phyloP scores from a whole-genome alignment of 2,329 filamentous ascomycete species.

The Fusarium torreyae region DNA sequence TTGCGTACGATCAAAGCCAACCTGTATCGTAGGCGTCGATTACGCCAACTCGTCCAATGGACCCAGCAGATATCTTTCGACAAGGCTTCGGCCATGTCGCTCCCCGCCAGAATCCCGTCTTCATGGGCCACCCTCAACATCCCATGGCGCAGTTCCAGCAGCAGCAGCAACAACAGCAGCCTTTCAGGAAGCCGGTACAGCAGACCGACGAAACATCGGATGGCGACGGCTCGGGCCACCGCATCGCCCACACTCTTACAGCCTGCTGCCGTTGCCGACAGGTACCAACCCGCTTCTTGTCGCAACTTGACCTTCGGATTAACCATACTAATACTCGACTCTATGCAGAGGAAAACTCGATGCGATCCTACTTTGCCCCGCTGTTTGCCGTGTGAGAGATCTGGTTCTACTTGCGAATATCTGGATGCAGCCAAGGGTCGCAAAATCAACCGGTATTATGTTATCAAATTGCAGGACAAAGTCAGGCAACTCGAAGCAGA shows the following conservation, averaged over 20 bases:
- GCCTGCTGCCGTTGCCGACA: constrained; percentile 86
- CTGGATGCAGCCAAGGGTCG: constrained; percentile 90
- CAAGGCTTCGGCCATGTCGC: constrained; percentile 67
- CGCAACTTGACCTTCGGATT: constrained; percentile 13
- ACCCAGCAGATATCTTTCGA: constrained; percentile 72
- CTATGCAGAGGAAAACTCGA: constrained; percentile 86
- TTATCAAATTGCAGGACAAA: constrained; percentile 90
- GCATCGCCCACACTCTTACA: constrained; percentile 84
- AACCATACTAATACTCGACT: constrained; percentile 34
- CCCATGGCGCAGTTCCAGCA: constrained; percentile 46
- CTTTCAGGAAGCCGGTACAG: constrained; percentile 51
- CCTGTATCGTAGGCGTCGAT: constrained; percentile 18
- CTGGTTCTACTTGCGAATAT: constrained; percentile 93
- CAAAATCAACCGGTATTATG: constrained; percentile 91
- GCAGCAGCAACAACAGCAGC: constrained; percentile 48
- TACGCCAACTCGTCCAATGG: constrained; percentile 61
- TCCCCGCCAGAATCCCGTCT: constrained; percentile 55
- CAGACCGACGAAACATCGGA: constrained; percentile 62
- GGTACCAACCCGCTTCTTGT: constrained; percentile 63
- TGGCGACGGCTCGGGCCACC: constrained; percentile 66
- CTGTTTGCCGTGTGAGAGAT: constrained; percentile 93
- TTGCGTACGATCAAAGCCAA: constrained; percentile 20
- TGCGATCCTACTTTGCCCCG: constrained; percentile 94
- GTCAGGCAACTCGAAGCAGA: constrained; percentile 87
- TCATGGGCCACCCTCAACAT: constrained; percentile 50